Conservation (phyloP, 2,329 filamentous ascomycete genomes). For the Xylariaceae sp. region DNA sequence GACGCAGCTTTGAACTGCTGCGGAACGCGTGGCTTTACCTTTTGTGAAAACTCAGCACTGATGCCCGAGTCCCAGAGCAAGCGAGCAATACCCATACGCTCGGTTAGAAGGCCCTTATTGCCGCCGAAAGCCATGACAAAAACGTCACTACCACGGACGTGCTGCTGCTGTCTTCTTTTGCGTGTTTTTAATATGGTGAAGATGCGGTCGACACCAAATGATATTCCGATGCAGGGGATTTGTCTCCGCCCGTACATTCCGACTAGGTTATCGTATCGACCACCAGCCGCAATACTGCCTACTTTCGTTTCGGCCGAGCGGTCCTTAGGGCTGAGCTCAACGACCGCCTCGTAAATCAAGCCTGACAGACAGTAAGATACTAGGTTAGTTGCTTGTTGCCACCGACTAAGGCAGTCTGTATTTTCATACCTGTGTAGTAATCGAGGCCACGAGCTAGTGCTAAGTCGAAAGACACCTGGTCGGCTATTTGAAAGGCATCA, state of each 20-base stretch:
- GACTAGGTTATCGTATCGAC: conserved; percentile 71
- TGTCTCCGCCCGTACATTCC: conserved; percentile 71
- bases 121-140: conserved; percentile 94
- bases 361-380: conserved; percentile 1
- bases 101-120: conserved; percentile 71
- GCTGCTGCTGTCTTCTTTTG: conserved; percentile 41
- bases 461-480: conserved; percentile 66
- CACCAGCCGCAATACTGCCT: conserved; percentile 69
- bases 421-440: conserved; percentile 58
- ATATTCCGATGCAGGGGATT: conserved; percentile 73
- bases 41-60: conserved; percentile 86
- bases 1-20: conserved; percentile 92
- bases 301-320: conserved; percentile 67
- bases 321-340: conserved; percentile 53
- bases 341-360: conserved; percentile 68
- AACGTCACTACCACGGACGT: conserved; percentile 51
- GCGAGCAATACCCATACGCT: conserved; percentile 75
- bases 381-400: not conserved
- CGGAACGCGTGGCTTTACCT: conserved; percentile 82
- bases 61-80: conserved; percentile 81
- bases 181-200: conserved; percentile 71
- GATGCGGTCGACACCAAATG: conserved; percentile 73
- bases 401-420: not conserved
- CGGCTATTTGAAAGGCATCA: conserved; percentile 56
- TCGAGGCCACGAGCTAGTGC: conserved; percentile 69